Percentiles rank a stretch among this genome's conserved stretches.
Evolutionary conservation across 2,329 filamentous ascomycete genomes (phyloP).

Genomic region (Diaporthe citri): DNA sequence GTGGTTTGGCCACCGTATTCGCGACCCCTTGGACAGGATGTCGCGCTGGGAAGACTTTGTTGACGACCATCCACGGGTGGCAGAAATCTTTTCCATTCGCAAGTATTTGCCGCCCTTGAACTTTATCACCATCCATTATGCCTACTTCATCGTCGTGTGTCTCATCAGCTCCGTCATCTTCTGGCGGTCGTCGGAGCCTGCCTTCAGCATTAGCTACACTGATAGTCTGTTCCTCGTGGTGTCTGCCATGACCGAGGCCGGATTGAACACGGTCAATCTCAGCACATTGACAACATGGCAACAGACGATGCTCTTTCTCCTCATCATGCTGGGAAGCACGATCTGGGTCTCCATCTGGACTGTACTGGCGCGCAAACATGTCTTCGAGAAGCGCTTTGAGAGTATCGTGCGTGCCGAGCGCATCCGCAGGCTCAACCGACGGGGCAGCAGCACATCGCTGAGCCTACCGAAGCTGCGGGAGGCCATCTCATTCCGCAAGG

Average conservation of each 20-base stretch:
- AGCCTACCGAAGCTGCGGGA: constrained; percentile 3
- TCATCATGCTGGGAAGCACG: constrained; percentile 75
- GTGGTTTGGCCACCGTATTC: neutral
- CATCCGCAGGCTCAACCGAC: constrained; percentile 39
- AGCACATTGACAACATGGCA: constrained; percentile 76
- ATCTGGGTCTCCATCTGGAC: constrained; percentile 77
- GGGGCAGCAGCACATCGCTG: constrained; percentile 38
- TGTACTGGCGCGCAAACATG: constrained; percentile 69
- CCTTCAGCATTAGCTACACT: constrained; percentile 66
- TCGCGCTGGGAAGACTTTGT: constrained; percentile 36
- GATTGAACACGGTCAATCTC: constrained; percentile 76
- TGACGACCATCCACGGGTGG: constrained; percentile 36
- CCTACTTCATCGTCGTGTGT: constrained; percentile 71
- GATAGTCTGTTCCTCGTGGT: constrained; percentile 77
- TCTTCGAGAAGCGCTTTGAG: constrained; percentile 73
- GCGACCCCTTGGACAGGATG: neutral
- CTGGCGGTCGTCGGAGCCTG: constrained; percentile 67
- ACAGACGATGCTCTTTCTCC: constrained; percentile 73
- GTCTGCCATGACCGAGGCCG: constrained; percentile 76
- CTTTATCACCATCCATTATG: constrained; percentile 75
- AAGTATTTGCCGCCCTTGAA: constrained; percentile 60
- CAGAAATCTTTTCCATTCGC: neutral
- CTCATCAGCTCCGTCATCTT: constrained; percentile 71
- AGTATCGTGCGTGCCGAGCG: constrained; percentile 60
- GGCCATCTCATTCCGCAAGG: constrained; percentile 28